These are phyloP conservation scores for Colletotrichum noveboracense DNA, from an alignment of 2,329 filamentous ascomycete species.

Conservation along the genomic window DNA sequence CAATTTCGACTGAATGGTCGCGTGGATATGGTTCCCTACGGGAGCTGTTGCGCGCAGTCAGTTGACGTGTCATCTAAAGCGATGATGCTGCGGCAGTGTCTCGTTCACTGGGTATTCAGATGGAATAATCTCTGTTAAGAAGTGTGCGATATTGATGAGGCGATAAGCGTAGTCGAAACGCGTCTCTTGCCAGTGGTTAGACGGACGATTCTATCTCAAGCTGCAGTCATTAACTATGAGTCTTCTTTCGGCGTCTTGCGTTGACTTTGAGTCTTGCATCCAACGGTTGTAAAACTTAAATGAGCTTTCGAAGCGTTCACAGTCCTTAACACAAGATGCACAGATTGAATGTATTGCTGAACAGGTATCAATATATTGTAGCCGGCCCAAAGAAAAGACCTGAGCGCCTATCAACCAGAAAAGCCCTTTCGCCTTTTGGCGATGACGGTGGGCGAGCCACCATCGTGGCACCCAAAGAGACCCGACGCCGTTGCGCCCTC, in stretches of 20 bases:
- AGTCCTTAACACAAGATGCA: neutral
- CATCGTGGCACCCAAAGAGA: neutral
- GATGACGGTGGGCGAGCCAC: neutral
- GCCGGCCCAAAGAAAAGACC: neutral
- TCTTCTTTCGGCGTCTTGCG: neutral
- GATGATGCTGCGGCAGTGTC: neutral
- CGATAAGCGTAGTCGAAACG: neutral
- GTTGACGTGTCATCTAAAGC: neutral
- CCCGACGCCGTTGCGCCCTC: neutral
- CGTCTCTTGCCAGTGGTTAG: neutral
- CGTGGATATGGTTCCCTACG: no score
- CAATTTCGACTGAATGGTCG: neutral
- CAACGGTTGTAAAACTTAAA: accelerated
- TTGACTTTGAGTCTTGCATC: neutral
- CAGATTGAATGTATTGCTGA: neutral
- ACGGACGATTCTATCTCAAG: neutral
- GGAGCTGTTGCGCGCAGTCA: neutral
- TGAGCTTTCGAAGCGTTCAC: neutral
- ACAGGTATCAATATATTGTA: neutral
- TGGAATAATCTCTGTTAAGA: neutral
- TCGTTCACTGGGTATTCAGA: neutral
- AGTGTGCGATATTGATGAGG: neutral
- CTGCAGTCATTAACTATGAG: neutral
- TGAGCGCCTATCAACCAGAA: neutral
- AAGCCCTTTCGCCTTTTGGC: neutral